phyloP scores from a whole-genome alignment of 2,329 filamentous ascomycete species.

The Aspergillus japonicus region DNA sequence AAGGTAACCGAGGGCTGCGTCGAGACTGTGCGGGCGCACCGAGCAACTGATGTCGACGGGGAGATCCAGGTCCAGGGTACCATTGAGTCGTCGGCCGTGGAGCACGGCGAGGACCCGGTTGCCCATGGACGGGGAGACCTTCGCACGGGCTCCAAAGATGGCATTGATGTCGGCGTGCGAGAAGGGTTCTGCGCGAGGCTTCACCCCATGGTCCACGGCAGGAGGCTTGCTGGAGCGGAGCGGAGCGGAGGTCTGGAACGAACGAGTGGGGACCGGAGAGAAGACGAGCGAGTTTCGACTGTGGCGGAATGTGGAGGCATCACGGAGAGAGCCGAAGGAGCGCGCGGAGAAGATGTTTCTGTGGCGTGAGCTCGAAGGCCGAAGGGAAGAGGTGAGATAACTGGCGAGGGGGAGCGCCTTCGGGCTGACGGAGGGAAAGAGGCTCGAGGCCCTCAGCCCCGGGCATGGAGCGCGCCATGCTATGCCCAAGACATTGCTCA shows the following conservation, averaged over 20 bases:
- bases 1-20: slow-evolving; percentile 43
- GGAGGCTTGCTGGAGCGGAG: slow-evolving; percentile 16
- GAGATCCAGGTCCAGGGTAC: slow-evolving; percentile 47
- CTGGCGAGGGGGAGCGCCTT: slow-evolving; percentile 19
- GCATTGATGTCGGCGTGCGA: slow-evolving; percentile 33
- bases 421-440: slow-evolving; percentile 20
- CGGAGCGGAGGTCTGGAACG: slow-evolving; percentile 23
- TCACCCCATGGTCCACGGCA: slow-evolving; percentile 27
- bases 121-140: slow-evolving; percentile 31
- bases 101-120: slow-evolving; percentile 42
- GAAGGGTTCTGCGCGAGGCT: slow-evolving; percentile 30
- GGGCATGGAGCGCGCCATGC: slow-evolving; percentile 44
- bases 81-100: slow-evolving; percentile 44
- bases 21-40: slow-evolving; percentile 33
- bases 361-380: slow-evolving; percentile 13
- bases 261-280: slow-evolving; percentile 5
- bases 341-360: slow-evolving; percentile 18
- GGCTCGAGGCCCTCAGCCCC: slow-evolving; percentile 31
- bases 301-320: background rate
- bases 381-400: slow-evolving; percentile 20
- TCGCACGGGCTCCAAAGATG: slow-evolving; percentile 35
- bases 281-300: background rate
- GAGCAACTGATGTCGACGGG: slow-evolving; percentile 39
- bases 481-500: slow-evolving; percentile 44
- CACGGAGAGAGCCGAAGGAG: slow-evolving; percentile 10